A percentile compares a stretch with the other conserved stretches of the same genome.
These are phyloP conservation scores for Dactylorhiza incarnata DNA, from an alignment of 106 monocot species.

Conservation along the genomic window DNA sequence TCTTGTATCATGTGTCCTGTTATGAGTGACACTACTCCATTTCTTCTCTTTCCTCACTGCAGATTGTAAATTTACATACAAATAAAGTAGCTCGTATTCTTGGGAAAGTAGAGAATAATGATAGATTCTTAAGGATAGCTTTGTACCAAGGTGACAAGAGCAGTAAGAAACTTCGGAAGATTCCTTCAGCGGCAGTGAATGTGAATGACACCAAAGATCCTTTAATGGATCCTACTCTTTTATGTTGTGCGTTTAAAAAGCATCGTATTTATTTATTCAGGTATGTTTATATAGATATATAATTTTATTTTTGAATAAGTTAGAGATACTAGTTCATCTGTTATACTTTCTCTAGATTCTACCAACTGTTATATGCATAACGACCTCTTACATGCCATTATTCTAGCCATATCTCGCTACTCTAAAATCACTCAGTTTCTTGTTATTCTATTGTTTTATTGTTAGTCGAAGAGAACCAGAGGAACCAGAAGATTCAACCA, in stretches of 20 bases:
- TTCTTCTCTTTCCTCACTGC: slow-evolving; percentile 2
- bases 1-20: not conserved
- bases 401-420: not conserved
- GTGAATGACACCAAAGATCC: slow-evolving; percentile 93
- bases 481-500: slow-evolving; percentile 95
- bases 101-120: slow-evolving; percentile 96
- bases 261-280: slow-evolving; percentile 94
- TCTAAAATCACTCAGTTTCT: not conserved
- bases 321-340: not conserved
- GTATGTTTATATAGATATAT: slow-evolving; percentile 24
- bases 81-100: slow-evolving; percentile 94
- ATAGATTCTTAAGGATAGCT: slow-evolving; percentile 82
- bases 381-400: not conserved
- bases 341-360: not conserved
- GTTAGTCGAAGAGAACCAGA: slow-evolving; percentile 81
- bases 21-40: not conserved
- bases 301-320: not conserved
- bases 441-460: not conserved
- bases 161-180: slow-evolving; percentile 71
- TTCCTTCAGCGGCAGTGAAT: slow-evolving; percentile 65
- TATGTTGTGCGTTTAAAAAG: slow-evolving; percentile 98
- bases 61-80: slow-evolving; percentile 97
- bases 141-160: slow-evolving; percentile 84
- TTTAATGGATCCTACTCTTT: slow-evolving; percentile 80
- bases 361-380: not conserved